Base-by-base conservation (phyloP, 768 basidiomycete species). In the Fistulinella prunicolor region DNA sequence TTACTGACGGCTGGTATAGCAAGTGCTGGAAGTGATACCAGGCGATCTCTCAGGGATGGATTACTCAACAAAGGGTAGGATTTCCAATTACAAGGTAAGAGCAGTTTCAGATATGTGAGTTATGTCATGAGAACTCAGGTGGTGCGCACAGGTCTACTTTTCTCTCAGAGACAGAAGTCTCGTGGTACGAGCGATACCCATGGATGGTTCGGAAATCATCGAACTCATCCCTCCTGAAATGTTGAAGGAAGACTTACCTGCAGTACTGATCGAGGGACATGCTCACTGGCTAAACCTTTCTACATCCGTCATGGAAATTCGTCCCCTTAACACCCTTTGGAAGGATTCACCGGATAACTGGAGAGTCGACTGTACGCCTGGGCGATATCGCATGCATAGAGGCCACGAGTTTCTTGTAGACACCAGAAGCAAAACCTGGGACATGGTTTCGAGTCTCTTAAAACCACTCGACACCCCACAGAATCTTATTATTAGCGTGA, bases 211-310 rank as follows among this genome's bases (percentile, higher is more conserved):
- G 2, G 38, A 51, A n/a, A 29, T 46, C 12, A 32, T 63, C 1
- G 48, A 67, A 34, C 50, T 68, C 16, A 50, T 69, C 29, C 63
- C 68, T 12, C 56, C 43, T 4, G 39, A 55, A 9, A 56, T 39
- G 34, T 29, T 69, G 6, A 14, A 9, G 2, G 52, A 47, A 2
- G 70, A 71, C 45, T 12, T 70, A 9, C 68, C 68, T 0, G 38
- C 13, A 0, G 45, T 55, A 0, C 28, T 70, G 19, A 47, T 71
- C 1, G 32, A 47, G 9, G 55, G 42, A 1, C 54, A 63, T 22
- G 56, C 38, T 20, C 70, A 68, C 40, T 70, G 69, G 69, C 36
- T 70, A 17, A 53, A 70, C n/a, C 36, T 68, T 4, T 37, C 51
- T 10, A 59, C 53, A 0, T 45, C 43, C 8, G 16, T 40, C 34